Percentiles rank a stretch among this genome's conserved stretches.
Conservation (phyloP, 192 early-diverging fungal species). For the Pilaira anomala region DNA sequence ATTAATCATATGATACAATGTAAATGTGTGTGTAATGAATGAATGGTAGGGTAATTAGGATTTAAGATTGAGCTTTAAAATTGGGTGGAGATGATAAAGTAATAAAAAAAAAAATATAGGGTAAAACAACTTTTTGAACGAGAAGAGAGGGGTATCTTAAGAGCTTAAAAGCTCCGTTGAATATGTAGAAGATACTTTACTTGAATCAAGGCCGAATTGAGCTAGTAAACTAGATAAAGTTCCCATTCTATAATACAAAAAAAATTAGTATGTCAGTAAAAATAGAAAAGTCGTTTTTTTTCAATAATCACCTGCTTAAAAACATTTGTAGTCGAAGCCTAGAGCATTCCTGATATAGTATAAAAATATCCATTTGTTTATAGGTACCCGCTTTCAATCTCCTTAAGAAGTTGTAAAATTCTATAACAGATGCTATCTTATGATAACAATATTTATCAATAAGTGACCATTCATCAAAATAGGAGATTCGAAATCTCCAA, state of each 20-base stretch:
- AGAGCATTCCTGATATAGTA: slow-evolving; percentile 77
- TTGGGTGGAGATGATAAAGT: too few species aligned
- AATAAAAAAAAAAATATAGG: too few species aligned
- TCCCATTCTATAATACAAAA: slow-evolving; percentile 6
- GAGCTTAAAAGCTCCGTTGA: slow-evolving; percentile 6
- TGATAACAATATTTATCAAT: slow-evolving; percentile 81
- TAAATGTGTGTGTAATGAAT: too few species aligned
- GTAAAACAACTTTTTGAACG: too few species aligned
- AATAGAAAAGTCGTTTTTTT: background rate
- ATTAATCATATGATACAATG: too few species aligned
- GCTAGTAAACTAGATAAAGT: background rate
- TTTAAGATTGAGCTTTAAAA: too few species aligned
- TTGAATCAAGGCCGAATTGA: slow-evolving; percentile 2
- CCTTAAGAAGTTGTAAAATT: slow-evolving; percentile 88
- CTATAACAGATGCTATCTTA: slow-evolving; percentile 80
- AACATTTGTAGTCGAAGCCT: slow-evolving; percentile 87
- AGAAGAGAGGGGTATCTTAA: too few species aligned
- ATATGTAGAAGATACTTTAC: background rate
- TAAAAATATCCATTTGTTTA: slow-evolving; percentile 59
- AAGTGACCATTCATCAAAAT: slow-evolving; percentile 63
- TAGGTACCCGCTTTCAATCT: slow-evolving; percentile 80
- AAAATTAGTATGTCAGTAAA: background rate
- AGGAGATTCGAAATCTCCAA: slow-evolving; percentile 63
- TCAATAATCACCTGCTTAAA: slow-evolving; percentile 15
- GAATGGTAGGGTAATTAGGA: too few species aligned